These are phyloP conservation scores for Podospora australis DNA, from an alignment of 495 filamentous ascomycete genomes.

Conservation along the genomic window DNA sequence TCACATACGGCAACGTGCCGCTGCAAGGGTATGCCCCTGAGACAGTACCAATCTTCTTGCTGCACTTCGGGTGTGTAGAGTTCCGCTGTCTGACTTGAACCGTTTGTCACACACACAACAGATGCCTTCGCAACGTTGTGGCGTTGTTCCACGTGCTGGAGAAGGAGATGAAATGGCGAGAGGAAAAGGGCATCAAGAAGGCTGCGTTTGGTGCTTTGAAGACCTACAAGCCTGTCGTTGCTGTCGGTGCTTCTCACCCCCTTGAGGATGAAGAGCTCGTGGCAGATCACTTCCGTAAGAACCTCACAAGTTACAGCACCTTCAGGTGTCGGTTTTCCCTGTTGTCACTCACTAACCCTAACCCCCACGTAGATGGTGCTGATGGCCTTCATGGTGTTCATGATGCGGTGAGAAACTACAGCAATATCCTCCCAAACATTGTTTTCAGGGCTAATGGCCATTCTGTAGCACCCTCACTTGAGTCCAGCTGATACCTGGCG, in stretches of 20 bases:
- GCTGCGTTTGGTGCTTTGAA: slow-evolving; percentile 65
- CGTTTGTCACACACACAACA: slow-evolving; percentile 25
- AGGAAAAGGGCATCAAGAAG: slow-evolving; percentile 47
- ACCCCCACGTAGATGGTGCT: slow-evolving; percentile 57
- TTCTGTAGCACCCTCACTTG: slow-evolving; percentile 75
- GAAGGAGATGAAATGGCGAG: slow-evolving; percentile 80
- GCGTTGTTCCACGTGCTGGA: slow-evolving; percentile 91
- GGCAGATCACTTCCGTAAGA: slow-evolving; percentile 83
- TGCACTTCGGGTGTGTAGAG: slow-evolving; percentile 1
- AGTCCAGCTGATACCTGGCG: slow-evolving; percentile 80
- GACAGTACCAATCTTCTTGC: no score
- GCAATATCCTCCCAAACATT: no score
- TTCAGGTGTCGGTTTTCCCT: background rate
- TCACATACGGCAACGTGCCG: slow-evolving; percentile 89
- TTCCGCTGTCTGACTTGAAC: slow-evolving; percentile 9
- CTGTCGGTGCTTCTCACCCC: slow-evolving; percentile 78
- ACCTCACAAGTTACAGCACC: background rate
- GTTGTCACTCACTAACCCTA: background rate
- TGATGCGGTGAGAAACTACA: slow-evolving; percentile 61
- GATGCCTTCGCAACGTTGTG: slow-evolving; percentile 83
- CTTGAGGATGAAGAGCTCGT: slow-evolving; percentile 76
- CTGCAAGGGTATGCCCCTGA: slow-evolving; percentile 54
- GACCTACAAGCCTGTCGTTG: slow-evolving; percentile 69
- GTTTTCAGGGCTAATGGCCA: background rate
- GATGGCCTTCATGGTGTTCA: slow-evolving; percentile 94